These are phyloP conservation scores for Usnea hakonensis DNA, from an alignment of 495 filamentous ascomycete species.

Conservation along the genomic window DNA sequence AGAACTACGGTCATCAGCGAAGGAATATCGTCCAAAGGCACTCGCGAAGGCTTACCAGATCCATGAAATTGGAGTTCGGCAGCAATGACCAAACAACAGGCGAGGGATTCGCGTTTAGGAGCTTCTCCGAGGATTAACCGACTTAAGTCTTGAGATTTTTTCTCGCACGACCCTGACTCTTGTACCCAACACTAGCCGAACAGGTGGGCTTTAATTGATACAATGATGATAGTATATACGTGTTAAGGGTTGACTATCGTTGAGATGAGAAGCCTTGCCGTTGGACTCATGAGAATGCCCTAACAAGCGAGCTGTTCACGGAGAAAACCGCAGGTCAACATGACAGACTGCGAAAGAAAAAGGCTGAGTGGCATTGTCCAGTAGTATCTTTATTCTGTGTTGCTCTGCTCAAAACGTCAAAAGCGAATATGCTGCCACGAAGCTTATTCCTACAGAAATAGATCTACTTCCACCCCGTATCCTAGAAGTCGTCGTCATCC, in stretches of 20 bases:
- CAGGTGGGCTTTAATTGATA: not conserved
- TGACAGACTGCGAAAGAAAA: not conserved
- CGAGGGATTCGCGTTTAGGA: not conserved
- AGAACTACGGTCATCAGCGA: conserved; percentile 53
- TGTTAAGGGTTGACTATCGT: not conserved
- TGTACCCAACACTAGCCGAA: not conserved
- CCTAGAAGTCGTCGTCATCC: conserved; percentile 30
- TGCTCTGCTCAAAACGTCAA: no score
- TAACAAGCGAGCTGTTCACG: not conserved
- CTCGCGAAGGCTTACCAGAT: conserved; percentile 30
- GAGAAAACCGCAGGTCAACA: not conserved
- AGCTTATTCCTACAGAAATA: not conserved
- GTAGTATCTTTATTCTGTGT: not conserved
- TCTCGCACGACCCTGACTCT: no score
- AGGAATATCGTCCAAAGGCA: not conserved
- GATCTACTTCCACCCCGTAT: not conserved
- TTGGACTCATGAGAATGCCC: not conserved
- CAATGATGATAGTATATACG: not conserved
- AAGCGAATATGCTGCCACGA: not conserved
- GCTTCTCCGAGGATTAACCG: conserved; percentile 7
- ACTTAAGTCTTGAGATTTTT: not conserved
- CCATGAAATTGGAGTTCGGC: conserved; percentile 22
- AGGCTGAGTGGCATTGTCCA: no score
- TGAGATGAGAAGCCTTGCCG: not conserved
- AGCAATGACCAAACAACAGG: not conserved